Evolutionary conservation across 2,329 filamentous ascomycete species (phyloP).

Genomic region (Fusarium staphyleae): DNA sequence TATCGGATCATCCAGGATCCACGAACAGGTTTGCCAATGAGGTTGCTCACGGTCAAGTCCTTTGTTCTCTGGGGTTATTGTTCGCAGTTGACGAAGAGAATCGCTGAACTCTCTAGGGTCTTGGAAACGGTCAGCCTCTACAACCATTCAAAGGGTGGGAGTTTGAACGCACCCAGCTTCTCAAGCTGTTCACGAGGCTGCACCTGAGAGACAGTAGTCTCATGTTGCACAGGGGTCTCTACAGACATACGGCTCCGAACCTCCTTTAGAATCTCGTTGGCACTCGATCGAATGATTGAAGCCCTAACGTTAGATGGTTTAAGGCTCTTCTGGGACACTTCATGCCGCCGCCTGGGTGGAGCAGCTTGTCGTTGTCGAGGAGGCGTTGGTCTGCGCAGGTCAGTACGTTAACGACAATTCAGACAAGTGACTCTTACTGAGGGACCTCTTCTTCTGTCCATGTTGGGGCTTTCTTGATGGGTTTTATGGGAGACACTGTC

Average conservation of each 20-base stretch:
- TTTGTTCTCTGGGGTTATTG: slow-evolving; percentile 27
- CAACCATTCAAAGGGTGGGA: not conserved
- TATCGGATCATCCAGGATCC: slow-evolving; percentile 21
- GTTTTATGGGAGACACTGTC: slow-evolving; percentile 7
- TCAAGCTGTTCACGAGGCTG: slow-evolving; percentile 9
- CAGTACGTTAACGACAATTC: not conserved
- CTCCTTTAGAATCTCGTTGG: slow-evolving; percentile 20
- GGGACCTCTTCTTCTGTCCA: slow-evolving; percentile 24
- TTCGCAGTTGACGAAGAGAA: slow-evolving; percentile 18
- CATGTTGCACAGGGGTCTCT: not conserved
- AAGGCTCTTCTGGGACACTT: slow-evolving; percentile 2
- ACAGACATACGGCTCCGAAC: slow-evolving; percentile 7
- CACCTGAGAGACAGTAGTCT: slow-evolving; percentile 7
- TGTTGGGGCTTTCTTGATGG: slow-evolving; percentile 17
- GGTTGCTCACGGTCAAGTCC: slow-evolving; percentile 29
- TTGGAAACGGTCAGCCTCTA: slow-evolving; percentile 4
- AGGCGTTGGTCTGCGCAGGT: not conserved
- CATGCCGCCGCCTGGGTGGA: slow-evolving; percentile 11
- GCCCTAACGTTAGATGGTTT: slow-evolving; percentile 17
- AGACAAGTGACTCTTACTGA: not conserved
- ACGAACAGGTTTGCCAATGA: slow-evolving; percentile 29
- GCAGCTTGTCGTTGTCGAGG: not conserved
- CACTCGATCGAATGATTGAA: slow-evolving; percentile 25
- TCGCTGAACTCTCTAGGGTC: slow-evolving; percentile 21
- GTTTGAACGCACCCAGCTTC: slow-evolving; percentile 15